Base-by-base conservation (phyloP, 140 eudicot genomes). In the Bidens hawaiensis region DNA sequence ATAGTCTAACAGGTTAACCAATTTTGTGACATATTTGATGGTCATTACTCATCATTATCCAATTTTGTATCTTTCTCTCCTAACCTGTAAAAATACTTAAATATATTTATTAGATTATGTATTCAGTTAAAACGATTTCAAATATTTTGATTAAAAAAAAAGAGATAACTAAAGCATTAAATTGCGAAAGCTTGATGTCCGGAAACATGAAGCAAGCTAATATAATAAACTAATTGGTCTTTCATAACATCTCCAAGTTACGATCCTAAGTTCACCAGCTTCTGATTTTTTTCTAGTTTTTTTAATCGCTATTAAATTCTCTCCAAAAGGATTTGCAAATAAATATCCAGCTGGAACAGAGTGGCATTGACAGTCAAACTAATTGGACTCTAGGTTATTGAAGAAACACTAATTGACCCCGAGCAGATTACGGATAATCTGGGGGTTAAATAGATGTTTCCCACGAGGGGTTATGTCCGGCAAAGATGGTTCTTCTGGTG, bases 191-290 rank as follows among this genome's bases (percentile, higher is more conserved):
- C 64, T 67, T 57, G 64, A 68, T 73, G 76, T 78, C 78, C 60
- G 83, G 83, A 73, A 78, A 78, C 79, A 78, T 72, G 76, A 67
- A 25, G 62, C 74, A 68, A 67, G 38, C 51, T 14, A 21, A 60
- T 77, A 71, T 14, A 21, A 60, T 77, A 71, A 38, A 72, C 33
- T 24, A 69, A 47, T 69, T 33, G 50, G 45, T 62, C 17, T 56
- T 62, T 62, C 15, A 24, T 13, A 67, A 38, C 51, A 16, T 67
- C 65, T 45, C 11, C 38, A 47, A 48, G 27, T 63, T 14, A 54
- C 38, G 64, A 72, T 72, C 64, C 42, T 71, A 2, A 26, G 24
- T 59, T 30, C 58, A 56, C 58, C 61, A 36, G 71, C 47, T 65
- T 65, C 61, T 50, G 61, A 65, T 49, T 65, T 65, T 33, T 8